Evolutionary conservation across 495 filamentous ascomycete genomes (phyloP), one percentile per base, ranked within the genome.

Genomic region (Parmelia sp.): DNA sequence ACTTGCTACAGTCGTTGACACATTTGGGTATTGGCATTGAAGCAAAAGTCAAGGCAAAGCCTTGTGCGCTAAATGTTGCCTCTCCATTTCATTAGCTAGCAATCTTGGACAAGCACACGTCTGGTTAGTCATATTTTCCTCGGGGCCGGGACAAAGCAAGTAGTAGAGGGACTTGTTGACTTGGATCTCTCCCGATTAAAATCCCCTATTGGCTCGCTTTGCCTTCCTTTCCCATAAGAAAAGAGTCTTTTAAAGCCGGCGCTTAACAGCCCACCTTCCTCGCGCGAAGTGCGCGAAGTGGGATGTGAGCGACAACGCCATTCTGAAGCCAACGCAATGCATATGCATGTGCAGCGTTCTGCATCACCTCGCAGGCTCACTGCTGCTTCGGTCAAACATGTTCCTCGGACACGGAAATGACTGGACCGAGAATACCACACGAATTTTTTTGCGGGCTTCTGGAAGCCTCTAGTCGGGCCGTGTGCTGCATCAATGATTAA

Each of bases 231-330:
- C 9, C 47, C 15, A n/a, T 21, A 37, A 23, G 53, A 31, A 5
- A 31, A 5, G 19, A 3, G 0, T 37, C 23, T 21, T 39, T 31
- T 31, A 39, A 59, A 33, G 25, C 27, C 49, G 49, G 27, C 47
- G 23, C 25, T 55, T 53, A 53, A 31, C 45, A 27, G 51, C 35
- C 36, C 40, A 37, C 40, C 36, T 39, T 31, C 19, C 15, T 39
- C 35, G 35, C 61, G 61, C 61, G 47, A 62, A 62, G 61, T 62
- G 61, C 49, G 49, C 42, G 56, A 23, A 29, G 51, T n/a, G 53
- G 3, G 27, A 27, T 29, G 45, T n/a, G 59, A 21, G 19, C 3
- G 19, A n/a, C 35, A 36, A 36, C 5, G 23, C n/a, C 45, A 53
- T 1, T 27, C 40, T 29, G 4, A 40, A 47, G 29, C 44, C 45